Percentiles rank a stretch among this genome's conserved stretches.
These are phyloP conservation scores for Dendryphion nanum DNA, from an alignment of 2,329 filamentous ascomycete genomes.

Conservation along the genomic window DNA sequence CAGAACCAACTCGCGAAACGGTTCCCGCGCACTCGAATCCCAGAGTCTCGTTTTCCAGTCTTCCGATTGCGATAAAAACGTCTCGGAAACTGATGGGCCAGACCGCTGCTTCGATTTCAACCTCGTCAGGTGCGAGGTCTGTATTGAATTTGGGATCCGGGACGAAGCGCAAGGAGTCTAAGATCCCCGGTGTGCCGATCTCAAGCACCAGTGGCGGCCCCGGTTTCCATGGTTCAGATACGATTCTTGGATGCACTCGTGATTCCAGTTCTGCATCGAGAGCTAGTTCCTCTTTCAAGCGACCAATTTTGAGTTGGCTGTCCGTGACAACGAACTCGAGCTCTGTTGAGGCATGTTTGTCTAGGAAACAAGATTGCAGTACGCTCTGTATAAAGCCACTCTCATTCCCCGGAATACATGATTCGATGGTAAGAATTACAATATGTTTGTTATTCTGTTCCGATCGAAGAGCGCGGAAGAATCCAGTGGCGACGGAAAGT, in stretches of 20 bases:
- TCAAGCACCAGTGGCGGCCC: not conserved
- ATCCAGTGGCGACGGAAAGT: no score
- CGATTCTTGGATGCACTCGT: not conserved
- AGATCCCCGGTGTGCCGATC: constrained; percentile 4
- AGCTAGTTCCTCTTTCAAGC: not conserved
- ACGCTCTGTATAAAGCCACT: not conserved
- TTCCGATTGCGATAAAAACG: not conserved
- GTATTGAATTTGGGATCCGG: not conserved
- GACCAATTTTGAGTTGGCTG: not conserved
- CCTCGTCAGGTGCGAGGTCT: not conserved
- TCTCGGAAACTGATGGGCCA: not conserved
- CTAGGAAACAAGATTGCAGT: not conserved
- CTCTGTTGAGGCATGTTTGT: not conserved
- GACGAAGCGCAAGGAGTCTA: constrained; percentile 6
- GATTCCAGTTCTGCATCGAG: not conserved
- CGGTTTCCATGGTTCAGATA: not conserved
- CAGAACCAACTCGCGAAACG: not conserved
- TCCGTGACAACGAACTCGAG: not conserved
- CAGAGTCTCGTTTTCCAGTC: not conserved
- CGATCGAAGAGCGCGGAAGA: no score
- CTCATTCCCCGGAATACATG: not conserved
- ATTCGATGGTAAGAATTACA: not conserved
- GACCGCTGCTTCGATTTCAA: not conserved
- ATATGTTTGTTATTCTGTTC: no score
- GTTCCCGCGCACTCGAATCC: not conserved